Evolutionary conservation across 306 rosid genomes (phyloP).

Genomic region (Corylus americana): DNA sequence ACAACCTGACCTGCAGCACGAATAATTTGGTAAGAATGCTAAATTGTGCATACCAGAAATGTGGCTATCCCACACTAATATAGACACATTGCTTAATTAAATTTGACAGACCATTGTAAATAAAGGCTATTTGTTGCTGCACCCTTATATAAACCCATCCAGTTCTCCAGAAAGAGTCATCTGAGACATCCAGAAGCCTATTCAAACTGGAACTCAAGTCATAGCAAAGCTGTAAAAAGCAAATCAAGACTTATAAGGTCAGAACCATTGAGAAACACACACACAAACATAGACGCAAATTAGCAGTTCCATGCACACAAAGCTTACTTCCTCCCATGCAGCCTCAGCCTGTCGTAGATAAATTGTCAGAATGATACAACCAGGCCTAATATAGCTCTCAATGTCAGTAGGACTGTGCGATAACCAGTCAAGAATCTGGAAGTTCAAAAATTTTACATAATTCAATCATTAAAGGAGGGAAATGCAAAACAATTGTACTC

Average conservation of each 20-base stretch:
- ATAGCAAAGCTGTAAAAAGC: constrained; percentile 65
- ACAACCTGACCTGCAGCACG: constrained; percentile 72
- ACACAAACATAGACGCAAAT: constrained; percentile 4
- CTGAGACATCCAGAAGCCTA: constrained; percentile 68
- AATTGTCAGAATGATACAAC: constrained; percentile 82
- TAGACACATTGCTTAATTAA: neutral
- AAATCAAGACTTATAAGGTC: constrained; percentile 24
- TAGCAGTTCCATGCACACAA: constrained; percentile 21
- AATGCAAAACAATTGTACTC: constrained; percentile 15
- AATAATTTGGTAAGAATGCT: constrained; percentile 30
- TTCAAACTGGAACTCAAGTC: constrained; percentile 73
- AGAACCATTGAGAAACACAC: constrained; percentile 13
- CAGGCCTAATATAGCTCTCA: constrained; percentile 92
- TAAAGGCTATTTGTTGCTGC: constrained; percentile 74
- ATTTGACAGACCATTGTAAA: constrained; percentile 59
- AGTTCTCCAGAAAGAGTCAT: constrained; percentile 72
- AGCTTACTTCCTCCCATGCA: constrained; percentile 77
- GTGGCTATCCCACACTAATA: constrained; percentile 1
- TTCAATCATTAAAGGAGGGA: constrained; percentile 22
- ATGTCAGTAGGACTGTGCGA: constrained; percentile 83
- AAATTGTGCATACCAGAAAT: constrained; percentile 14
- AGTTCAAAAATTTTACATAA: constrained; percentile 29
- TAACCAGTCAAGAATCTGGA: constrained; percentile 84
- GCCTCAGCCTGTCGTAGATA: constrained; percentile 71
- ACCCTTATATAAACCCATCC: constrained; percentile 88